These are phyloP conservation scores for Eucalyptus camaldulensis DNA, from an alignment of 345 rosid genomes.

Conservation along the genomic window DNA sequence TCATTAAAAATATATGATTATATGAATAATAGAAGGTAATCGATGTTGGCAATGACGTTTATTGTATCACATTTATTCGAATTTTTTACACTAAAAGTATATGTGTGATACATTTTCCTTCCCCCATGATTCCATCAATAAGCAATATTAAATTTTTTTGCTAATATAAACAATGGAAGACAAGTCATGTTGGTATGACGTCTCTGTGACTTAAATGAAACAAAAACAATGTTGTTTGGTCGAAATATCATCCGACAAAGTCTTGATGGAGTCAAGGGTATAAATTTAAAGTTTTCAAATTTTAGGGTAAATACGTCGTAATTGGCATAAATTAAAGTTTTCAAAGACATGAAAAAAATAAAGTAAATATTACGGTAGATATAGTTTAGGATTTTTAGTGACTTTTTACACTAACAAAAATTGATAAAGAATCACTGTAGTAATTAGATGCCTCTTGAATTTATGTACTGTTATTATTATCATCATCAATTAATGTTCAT, in stretches of 20 bases:
- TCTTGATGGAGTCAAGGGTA: not conserved
- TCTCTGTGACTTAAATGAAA: not conserved
- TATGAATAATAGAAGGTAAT: not conserved
- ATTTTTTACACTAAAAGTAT: not conserved
- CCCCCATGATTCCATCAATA: not conserved
- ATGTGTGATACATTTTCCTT: not conserved
- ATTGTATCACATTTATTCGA: not conserved
- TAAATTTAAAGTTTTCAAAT: not conserved
- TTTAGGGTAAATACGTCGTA: not conserved
- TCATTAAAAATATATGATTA: not conserved
- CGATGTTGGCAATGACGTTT: not conserved
- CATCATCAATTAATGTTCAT: not conserved
- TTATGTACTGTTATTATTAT: not conserved
- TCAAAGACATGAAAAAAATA: rapidly evolving
- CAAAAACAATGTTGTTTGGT: not conserved
- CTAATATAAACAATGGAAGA: not conserved
- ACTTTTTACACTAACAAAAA: not conserved
- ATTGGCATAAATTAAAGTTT: not conserved
- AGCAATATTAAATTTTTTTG: no score
- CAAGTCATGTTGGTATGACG: rapidly evolving
- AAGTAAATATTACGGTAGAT: no score
- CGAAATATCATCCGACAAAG: rapidly evolving
- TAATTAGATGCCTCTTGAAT: not conserved
- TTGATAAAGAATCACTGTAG: not conserved
- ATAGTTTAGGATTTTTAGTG: not conserved